These are phyloP conservation scores for Pseudonitzschia multiseries DNA, from an alignment of 108 stramenopile genomes.

Conservation along the genomic window DNA sequence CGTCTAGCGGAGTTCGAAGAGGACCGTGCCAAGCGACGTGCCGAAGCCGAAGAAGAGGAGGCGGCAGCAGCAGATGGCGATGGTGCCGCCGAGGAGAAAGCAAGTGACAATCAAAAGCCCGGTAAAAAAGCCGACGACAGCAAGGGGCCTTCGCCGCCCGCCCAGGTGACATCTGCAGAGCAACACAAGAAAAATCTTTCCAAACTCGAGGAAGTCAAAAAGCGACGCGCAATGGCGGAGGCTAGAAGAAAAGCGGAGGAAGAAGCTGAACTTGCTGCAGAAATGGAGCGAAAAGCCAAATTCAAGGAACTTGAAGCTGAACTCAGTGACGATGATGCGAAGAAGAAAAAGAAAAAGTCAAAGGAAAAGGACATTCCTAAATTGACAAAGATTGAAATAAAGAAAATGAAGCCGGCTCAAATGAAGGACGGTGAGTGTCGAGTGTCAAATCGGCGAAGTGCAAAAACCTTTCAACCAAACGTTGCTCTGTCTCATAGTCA, in stretches of 20 bases:
- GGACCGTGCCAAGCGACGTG: slow-evolving; percentile 65
- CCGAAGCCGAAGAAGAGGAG: slow-evolving; percentile 68
- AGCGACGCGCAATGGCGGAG: slow-evolving; percentile 68
- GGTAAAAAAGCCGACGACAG: slow-evolving; percentile 46
- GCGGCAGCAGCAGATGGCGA: slow-evolving; percentile 53
- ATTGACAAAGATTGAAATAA: slow-evolving; percentile 82
- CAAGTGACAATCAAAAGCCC: slow-evolving; percentile 33
- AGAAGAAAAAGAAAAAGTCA: slow-evolving; percentile 62
- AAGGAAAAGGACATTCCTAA: slow-evolving; percentile 58
- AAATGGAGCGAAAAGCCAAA: slow-evolving; percentile 55
- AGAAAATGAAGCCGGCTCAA: slow-evolving; percentile 89
- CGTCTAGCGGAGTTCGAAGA: slow-evolving; percentile 83
- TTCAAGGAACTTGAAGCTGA: slow-evolving; percentile 25
- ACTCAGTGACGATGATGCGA: slow-evolving; percentile 46
- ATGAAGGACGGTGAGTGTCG: slow-evolving; percentile 70
- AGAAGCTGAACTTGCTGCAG: slow-evolving; percentile 47
- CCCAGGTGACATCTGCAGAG: slow-evolving; percentile 59
- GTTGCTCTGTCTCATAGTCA: background rate
- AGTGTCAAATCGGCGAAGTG: background rate
- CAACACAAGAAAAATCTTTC: slow-evolving; percentile 88
- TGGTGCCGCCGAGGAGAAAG: slow-evolving; percentile 46
- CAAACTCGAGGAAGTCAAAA: slow-evolving; percentile 78
- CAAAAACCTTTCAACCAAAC: background rate
- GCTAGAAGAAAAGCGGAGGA: slow-evolving; percentile 54
- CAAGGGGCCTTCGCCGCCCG: slow-evolving; percentile 23